These are phyloP conservation scores for Pyricularia sp. DNA, from an alignment of 2,329 filamentous ascomycete species.

Conservation along the genomic window DNA sequence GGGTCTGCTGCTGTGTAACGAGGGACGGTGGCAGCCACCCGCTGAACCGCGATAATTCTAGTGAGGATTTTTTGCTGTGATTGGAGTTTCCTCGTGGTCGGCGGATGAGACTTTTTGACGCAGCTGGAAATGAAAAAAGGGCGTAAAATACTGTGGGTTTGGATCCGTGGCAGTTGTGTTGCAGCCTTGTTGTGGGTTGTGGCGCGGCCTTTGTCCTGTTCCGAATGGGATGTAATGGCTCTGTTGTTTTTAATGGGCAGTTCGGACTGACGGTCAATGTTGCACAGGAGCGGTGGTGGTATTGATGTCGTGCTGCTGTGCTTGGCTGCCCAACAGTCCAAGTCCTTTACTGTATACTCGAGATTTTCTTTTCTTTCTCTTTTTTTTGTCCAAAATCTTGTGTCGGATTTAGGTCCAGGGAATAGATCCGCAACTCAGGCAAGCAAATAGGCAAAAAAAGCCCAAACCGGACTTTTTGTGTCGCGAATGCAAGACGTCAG, in stretches of 20 bases:
- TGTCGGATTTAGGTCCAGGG: not conserved
- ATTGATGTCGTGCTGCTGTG: not conserved
- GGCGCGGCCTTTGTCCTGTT: not conserved
- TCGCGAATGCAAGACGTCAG: not conserved
- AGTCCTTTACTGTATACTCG: not conserved
- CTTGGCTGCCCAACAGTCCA: not conserved
- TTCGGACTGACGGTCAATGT: not conserved
- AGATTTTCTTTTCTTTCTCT: not conserved
- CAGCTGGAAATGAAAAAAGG: not conserved
- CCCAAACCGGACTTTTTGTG: not conserved
- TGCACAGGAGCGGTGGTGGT: not conserved
- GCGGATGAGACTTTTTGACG: not conserved
- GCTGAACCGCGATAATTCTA: not conserved
- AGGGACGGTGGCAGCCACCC: not conserved
- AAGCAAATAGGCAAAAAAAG: not conserved
- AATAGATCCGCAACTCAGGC: not conserved
- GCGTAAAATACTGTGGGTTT: not conserved
- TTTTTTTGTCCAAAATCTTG: not conserved
- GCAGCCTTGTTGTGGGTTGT: not conserved
- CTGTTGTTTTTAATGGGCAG: not conserved
- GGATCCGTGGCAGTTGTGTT: not conserved
- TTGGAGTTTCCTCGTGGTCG: not conserved
- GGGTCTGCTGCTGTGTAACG: not conserved
- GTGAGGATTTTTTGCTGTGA: not conserved
- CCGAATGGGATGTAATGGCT: not conserved